These are phyloP conservation scores for Phylloporus rhodoxanthus DNA, from an alignment of 768 basidiomycete species.

Conservation along the genomic window DNA sequence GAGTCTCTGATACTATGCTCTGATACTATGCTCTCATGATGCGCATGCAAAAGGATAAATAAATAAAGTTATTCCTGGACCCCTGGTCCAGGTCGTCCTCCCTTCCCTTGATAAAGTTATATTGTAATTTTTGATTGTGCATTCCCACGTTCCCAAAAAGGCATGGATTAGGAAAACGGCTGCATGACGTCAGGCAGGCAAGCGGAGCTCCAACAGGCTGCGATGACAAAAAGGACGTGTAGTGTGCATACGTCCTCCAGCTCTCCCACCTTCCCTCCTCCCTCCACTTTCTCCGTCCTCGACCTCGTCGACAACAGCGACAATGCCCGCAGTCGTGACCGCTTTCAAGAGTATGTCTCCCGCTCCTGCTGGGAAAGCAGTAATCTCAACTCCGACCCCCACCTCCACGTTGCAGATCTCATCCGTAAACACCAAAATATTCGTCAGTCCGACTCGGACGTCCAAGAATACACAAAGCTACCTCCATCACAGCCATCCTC, in stretches of 20 bases:
- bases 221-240: slow-evolving; percentile 28
- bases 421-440: slow-evolving; percentile 72
- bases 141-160: slow-evolving; percentile 11
- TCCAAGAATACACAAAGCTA: slow-evolving; percentile 19
- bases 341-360: slow-evolving; percentile 74
- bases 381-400: slow-evolving; percentile 19
- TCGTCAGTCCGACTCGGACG: slow-evolving; percentile 34
- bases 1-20: slow-evolving; percentile 9
- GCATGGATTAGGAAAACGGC: slow-evolving; percentile 2
- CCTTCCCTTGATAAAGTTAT: too few relatives aligned
- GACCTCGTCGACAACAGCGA: slow-evolving; percentile 5
- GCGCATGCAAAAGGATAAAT: too few relatives aligned
- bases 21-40: background rate
- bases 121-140: too few relatives aligned
- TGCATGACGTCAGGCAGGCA: slow-evolving; percentile 31
- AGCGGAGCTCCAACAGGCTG: slow-evolving; percentile 31
- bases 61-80: too few relatives aligned
- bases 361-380: slow-evolving; percentile 3
- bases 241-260: slow-evolving; percentile 12
- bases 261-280: slow-evolving; percentile 1
- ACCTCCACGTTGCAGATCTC: slow-evolving; percentile 46
- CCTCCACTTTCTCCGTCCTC: background rate
- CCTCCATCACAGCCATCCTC: slow-evolving; percentile 14
- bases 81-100: too few relatives aligned
- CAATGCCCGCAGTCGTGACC: slow-evolving; percentile 74